Percentiles rank a stretch among this genome's conserved stretches.
Conservation (phyloP, 2,329 filamentous ascomycete genomes). For the Stemphylium vesicarium region DNA sequence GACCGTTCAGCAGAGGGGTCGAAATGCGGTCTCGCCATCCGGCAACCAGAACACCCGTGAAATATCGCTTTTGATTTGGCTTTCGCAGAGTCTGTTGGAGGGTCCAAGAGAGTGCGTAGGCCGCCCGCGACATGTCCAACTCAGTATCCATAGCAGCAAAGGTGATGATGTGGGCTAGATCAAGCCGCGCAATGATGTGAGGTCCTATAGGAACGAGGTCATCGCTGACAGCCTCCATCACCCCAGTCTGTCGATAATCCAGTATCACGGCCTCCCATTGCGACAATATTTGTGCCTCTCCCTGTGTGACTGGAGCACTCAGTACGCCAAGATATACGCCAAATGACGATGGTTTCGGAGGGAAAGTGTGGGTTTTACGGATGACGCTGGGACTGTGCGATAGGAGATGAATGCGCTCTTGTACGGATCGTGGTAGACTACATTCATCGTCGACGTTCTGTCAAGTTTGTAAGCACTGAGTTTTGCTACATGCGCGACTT, state of each 20-base stretch:
- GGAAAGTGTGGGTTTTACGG: constrained; percentile 25
- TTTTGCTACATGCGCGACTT: neutral
- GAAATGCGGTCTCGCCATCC: constrained; percentile 43
- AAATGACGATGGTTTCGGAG: constrained; percentile 42
- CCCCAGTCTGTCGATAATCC: constrained; percentile 37
- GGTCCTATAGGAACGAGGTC: constrained; percentile 32
- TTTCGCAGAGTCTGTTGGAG: constrained; percentile 33
- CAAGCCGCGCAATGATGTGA: constrained; percentile 43
- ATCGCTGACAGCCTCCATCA: constrained; percentile 40
- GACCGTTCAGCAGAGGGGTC: constrained; percentile 36
- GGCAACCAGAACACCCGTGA: constrained; percentile 44
- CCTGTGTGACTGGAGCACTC: constrained; percentile 31
- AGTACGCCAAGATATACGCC: constrained; percentile 45
- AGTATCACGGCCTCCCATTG: constrained; percentile 45
- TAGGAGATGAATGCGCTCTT: constrained; percentile 39
- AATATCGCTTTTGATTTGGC: constrained; percentile 34
- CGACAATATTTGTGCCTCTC: constrained; percentile 34
- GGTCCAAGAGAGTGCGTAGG: constrained; percentile 34
- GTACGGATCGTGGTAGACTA: constrained; percentile 34
- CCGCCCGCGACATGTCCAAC: constrained; percentile 32
- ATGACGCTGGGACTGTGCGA: constrained; percentile 28
- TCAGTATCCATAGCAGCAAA: constrained; percentile 29
- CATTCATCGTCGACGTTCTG: constrained; percentile 24
- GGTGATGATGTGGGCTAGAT: constrained; percentile 35
- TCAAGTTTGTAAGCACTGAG: constrained; percentile 13